Percentiles rank a stretch among this genome's conserved stretches.
phyloP scores from a whole-genome alignment of 306 rosid species.

The Ochetophila trinervis region DNA sequence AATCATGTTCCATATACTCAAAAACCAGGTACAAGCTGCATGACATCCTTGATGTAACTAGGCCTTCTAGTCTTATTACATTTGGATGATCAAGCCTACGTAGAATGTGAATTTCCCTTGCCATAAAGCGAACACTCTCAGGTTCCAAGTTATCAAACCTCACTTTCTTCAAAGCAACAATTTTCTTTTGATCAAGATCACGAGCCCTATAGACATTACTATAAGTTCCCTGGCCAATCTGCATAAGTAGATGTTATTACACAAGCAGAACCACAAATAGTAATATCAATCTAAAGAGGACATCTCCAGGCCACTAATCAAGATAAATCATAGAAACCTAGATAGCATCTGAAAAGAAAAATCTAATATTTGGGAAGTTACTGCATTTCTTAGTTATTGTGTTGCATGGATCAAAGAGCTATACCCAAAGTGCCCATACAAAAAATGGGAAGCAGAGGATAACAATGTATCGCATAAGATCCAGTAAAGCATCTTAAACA shows the following conservation, averaged over 20 bases:
- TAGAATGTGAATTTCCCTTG: slow-evolving; percentile 89
- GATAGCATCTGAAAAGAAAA: neutral
- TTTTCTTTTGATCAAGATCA: slow-evolving; percentile 85
- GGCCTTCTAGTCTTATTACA: slow-evolving; percentile 82
- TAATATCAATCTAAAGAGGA: slow-evolving; percentile 13
- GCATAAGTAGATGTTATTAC: slow-evolving; percentile 27
- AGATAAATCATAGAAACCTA: slow-evolving; percentile 4
- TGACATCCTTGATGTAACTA: slow-evolving; percentile 95
- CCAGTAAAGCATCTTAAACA: slow-evolving; percentile 4
- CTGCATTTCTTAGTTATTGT: neutral
- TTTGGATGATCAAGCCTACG: slow-evolving; percentile 92
- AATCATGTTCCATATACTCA: slow-evolving; percentile 96
- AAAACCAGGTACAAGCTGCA: slow-evolving; percentile 95
- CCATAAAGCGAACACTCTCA: slow-evolving; percentile 96
- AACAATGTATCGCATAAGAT: neutral
- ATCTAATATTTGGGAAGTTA: slow-evolving; percentile 2
- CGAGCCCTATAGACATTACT: slow-evolving; percentile 94
- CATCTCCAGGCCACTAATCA: neutral
- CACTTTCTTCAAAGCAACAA: slow-evolving; percentile 90
- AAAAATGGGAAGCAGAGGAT: neutral
- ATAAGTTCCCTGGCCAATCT: slow-evolving; percentile 99
- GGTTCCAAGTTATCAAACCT: slow-evolving; percentile 94
- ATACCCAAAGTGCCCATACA: slow-evolving; percentile 13
- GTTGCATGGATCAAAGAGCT: neutral
- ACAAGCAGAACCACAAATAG: slow-evolving; percentile 11